Conservation (phyloP, 441 rosid genomes). For the Syzygium malaccense region DNA sequence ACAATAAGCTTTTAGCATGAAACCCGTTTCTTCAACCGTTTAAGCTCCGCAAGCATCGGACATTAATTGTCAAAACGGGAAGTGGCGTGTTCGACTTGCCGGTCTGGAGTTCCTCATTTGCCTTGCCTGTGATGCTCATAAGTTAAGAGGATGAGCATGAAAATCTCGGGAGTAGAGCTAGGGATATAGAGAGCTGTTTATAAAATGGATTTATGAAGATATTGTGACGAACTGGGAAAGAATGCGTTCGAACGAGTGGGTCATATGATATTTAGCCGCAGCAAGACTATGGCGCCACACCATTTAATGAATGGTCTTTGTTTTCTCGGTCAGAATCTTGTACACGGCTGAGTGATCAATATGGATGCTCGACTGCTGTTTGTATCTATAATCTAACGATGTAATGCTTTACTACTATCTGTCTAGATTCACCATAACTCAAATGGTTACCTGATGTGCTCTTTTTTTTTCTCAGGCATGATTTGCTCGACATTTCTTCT, state of each 20-base stretch:
- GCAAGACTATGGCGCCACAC: neutral
- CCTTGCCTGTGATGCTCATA: neutral
- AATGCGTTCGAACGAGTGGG: neutral
- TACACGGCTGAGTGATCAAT: neutral
- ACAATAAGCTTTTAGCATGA: neutral
- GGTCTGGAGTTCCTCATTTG: neutral
- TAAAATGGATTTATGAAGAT: neutral
- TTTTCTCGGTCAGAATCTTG: neutral
- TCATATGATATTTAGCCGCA: neutral
- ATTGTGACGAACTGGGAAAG: neutral
- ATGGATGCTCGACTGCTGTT: neutral
- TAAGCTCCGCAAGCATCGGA: neutral
- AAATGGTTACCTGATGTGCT: neutral
- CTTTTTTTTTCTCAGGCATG: constrained; percentile 37
- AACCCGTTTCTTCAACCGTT: neutral
- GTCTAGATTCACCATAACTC: neutral
- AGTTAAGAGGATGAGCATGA: neutral
- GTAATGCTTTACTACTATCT: neutral
- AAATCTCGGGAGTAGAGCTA: neutral
- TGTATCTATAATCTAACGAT: neutral
- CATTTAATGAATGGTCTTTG: neutral
- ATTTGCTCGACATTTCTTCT: constrained; percentile 84
- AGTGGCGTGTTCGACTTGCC: neutral
- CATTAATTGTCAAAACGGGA: neutral
- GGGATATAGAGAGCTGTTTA: neutral